phyloP scores from a whole-genome alignment of 345 rosid species.

The Gossypium longicalyx region DNA sequence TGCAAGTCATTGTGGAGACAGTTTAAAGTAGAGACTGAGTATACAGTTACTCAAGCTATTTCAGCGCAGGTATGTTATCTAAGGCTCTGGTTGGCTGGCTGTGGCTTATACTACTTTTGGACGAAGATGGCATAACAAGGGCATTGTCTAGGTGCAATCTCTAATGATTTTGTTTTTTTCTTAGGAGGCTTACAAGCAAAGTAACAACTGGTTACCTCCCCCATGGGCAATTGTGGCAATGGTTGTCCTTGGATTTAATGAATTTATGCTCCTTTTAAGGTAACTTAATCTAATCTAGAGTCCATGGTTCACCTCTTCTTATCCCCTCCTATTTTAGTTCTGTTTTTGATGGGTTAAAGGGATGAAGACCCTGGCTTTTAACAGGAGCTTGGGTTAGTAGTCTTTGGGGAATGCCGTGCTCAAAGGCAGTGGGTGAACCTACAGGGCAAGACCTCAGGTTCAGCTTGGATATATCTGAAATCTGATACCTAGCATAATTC shows the following conservation, averaged over 20 bases:
- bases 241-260: slow-evolving; percentile 67
- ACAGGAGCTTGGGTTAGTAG: background rate
- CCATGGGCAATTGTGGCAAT: slow-evolving; percentile 62
- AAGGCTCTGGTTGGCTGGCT: background rate
- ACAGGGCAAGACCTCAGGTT: background rate
- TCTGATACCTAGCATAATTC: background rate
- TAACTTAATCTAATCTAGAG: slow-evolving; percentile 20
- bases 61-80: slow-evolving; percentile 51
- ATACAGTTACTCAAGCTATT: slow-evolving; percentile 66
- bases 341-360: background rate
- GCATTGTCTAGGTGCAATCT: background rate
- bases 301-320: background rate
- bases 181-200: slow-evolving; percentile 66
- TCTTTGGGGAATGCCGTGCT: background rate
- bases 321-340: background rate
- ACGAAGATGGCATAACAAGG: background rate
- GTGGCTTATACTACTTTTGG: background rate
- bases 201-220: slow-evolving; percentile 75
- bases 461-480: background rate
- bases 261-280: slow-evolving; percentile 72
- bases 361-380: background rate
- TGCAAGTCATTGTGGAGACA: slow-evolving; percentile 85
- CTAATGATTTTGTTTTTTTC: slow-evolving; percentile 8
- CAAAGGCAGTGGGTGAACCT: slow-evolving; percentile 2
- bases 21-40: slow-evolving; percentile 69